Base-by-base conservation (phyloP, 73 alveolate genomes). In the Effrenium voratum region DNA sequence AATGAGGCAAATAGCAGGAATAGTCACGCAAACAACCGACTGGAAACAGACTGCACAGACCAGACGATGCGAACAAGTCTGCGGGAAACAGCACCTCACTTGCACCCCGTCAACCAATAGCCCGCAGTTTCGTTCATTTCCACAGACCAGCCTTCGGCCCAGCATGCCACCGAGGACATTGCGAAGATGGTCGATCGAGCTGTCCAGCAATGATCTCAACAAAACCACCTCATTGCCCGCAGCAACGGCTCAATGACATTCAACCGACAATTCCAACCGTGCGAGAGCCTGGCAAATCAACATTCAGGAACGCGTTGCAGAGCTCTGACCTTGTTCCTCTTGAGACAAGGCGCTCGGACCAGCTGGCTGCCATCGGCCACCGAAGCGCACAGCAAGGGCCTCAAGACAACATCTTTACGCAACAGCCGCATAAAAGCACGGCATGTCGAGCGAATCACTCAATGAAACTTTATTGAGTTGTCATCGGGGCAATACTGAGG, bases 311-410 rank as follows among this genome's bases (percentile, higher is more conserved):
- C n/a, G n/a, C n/a, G n/a, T n/a, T n/a, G n/a, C n/a, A n/a, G n/a
- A n/a, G n/a, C n/a, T n/a, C n/a, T n/a, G n/a, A n/a, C n/a, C n/a
- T n/a, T n/a, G n/a, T n/a, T n/a, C n/a, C n/a, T n/a, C n/a, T 68
- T 5, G 24, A 76, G 32, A 36, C 93, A 49, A 50, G 93, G 19
- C 22, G 50, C 93, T 50, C 93, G 8, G n/a, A 82, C 93, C 36
- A 82, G 50, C 75, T 82, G 93, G 76, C 34, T 34, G 93, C 93
- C 93, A 82, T 82, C 93, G 30, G 93, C 93, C 6, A 50, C 40
- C 10, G 93, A 73, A 4, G 93, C 52, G 93, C 93, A 82, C 46
- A 82, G 93, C 93, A 82, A 50, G 0, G 93, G 93, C 93, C 93
- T 82, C 26, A 82, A 19, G 2, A 75, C 43, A 66, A 10, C 79